phyloP scores from a whole-genome alignment of 1,139 yeast genomes.

The Hansenula anomala region DNA sequence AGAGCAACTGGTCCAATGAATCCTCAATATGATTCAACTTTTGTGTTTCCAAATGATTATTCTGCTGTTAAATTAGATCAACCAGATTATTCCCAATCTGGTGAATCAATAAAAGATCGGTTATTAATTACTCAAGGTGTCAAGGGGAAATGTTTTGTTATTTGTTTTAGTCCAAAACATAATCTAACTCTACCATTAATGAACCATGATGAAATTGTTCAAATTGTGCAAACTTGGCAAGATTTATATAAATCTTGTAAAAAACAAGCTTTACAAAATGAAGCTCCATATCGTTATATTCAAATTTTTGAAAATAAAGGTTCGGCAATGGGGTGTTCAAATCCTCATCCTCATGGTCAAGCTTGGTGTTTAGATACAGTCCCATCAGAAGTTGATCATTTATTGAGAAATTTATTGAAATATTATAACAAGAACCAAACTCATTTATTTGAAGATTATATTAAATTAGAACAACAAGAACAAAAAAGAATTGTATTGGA shows the following conservation, averaged over 20 bases:
- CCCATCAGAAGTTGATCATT: constrained; percentile 67
- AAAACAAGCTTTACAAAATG: constrained; percentile 32
- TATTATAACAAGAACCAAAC: constrained; percentile 41
- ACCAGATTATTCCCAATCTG: constrained; percentile 35
- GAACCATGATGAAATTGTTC: constrained; percentile 37
- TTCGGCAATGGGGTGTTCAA: constrained; percentile 77
- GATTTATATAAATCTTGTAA: constrained; percentile 40
- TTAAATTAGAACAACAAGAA: constrained; percentile 49
- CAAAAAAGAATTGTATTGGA: constrained; percentile 49
- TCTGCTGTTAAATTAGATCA: constrained; percentile 63
- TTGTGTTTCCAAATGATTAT: constrained; percentile 61
- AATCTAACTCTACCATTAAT: constrained; percentile 63
- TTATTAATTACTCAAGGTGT: constrained; percentile 57
- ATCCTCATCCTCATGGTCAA: constrained; percentile 79
- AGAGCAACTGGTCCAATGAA: constrained; percentile 61
- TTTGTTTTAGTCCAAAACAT: constrained; percentile 74
- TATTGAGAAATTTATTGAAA: constrained; percentile 44
- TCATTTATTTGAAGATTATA: constrained; percentile 62
- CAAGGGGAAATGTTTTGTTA: constrained; percentile 65
- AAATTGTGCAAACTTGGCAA: constrained; percentile 60
- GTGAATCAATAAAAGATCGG: constrained; percentile 31
- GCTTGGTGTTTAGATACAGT: constrained; percentile 70
- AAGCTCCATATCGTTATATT: constrained; percentile 51
- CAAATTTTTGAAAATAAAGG: constrained; percentile 81
- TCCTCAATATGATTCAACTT: constrained; percentile 55